Conservation (phyloP, 108 stramenopile genomes). For the Schizochytrium sp. region DNA sequence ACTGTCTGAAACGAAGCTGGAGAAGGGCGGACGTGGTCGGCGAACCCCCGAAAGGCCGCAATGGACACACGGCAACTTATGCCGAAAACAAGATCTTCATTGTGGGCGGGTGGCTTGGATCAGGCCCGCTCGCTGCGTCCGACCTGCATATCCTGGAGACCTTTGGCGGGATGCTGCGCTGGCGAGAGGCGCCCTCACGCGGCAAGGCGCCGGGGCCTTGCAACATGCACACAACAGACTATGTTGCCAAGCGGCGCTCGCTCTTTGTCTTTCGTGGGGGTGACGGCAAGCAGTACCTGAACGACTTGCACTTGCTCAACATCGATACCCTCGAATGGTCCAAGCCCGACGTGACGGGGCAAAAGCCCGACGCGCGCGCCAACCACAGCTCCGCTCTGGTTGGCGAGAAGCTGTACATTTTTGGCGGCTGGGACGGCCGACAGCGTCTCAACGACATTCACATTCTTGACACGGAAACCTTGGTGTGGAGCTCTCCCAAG, state of each 20-base stretch:
- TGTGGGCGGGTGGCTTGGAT: conserved; percentile 85
- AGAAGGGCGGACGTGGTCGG: neutral
- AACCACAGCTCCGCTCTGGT: conserved; percentile 78
- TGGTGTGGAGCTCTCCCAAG: conserved; percentile 56
- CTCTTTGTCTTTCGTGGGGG: conserved; percentile 84
- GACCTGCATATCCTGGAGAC: conserved; percentile 76
- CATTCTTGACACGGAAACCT: conserved; percentile 66
- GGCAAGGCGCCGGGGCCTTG: conserved; percentile 76
- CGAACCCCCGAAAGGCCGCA: conserved; percentile 65
- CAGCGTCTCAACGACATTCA: conserved; percentile 72
- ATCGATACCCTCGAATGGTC: conserved; percentile 66
- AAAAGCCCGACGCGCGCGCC: conserved; percentile 67
- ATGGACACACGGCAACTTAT: conserved; percentile 84
- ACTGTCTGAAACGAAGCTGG: neutral
- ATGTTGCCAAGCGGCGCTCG: conserved; percentile 47
- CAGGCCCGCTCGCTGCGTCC: conserved; percentile 69
- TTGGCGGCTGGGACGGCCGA: conserved; percentile 75
- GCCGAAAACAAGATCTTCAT: conserved; percentile 68
- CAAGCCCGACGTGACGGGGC: conserved; percentile 60
- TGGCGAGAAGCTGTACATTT: conserved; percentile 73
- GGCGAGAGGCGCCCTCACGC: neutral
- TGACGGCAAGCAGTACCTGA: conserved; percentile 75
- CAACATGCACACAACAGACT: conserved; percentile 92
- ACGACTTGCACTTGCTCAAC: conserved; percentile 73
- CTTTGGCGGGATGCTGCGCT: conserved; percentile 25